Conservation (phyloP, 2,329 filamentous ascomycete species). For the Didymellaceae sp. region DNA sequence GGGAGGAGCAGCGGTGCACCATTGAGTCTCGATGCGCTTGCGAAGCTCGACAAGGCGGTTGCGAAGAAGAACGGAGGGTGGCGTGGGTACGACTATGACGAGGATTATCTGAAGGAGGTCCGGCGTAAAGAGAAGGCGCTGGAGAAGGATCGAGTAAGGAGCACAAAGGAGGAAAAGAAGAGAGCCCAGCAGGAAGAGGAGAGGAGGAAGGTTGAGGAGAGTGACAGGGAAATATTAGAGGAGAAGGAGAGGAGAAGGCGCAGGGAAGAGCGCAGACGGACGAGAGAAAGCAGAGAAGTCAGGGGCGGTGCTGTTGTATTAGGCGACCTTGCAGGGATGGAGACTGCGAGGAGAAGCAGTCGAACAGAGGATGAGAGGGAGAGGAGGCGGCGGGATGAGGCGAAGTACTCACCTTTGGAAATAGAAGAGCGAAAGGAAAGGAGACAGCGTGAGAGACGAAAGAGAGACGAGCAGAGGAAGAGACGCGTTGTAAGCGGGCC, state of each 20-base stretch:
- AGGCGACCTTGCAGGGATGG: slow-evolving; percentile 26
- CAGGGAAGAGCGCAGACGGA: slow-evolving; percentile 24
- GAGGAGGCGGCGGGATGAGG: slow-evolving; percentile 24
- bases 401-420: slow-evolving; percentile 49
- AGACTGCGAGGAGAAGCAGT: slow-evolving; percentile 32
- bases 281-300: slow-evolving; percentile 31
- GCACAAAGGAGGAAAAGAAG: slow-evolving; percentile 41
- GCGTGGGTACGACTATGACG: slow-evolving; percentile 51
- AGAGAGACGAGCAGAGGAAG: slow-evolving; percentile 41
- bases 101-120: slow-evolving; percentile 48
- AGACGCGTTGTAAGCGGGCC: slow-evolving; percentile 56
- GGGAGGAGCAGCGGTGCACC: slow-evolving; percentile 42
- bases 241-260: slow-evolving; percentile 31
- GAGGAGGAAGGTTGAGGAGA: slow-evolving; percentile 41
- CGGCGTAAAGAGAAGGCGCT: slow-evolving; percentile 44
- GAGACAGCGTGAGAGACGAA: slow-evolving; percentile 50
- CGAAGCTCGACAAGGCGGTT: slow-evolving; percentile 70
- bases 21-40: slow-evolving; percentile 65
- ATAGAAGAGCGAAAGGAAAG: slow-evolving; percentile 47
- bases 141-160: slow-evolving; percentile 44
- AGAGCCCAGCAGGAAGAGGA: slow-evolving; percentile 35
- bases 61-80: slow-evolving; percentile 56
- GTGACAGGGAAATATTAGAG: slow-evolving; percentile 26
- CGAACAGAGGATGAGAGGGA: slow-evolving; percentile 41
- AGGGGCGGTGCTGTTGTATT: slow-evolving; percentile 17